Base-by-base conservation (phyloP, 768 basidiomycete genomes). In the Hericium alpestre region DNA sequence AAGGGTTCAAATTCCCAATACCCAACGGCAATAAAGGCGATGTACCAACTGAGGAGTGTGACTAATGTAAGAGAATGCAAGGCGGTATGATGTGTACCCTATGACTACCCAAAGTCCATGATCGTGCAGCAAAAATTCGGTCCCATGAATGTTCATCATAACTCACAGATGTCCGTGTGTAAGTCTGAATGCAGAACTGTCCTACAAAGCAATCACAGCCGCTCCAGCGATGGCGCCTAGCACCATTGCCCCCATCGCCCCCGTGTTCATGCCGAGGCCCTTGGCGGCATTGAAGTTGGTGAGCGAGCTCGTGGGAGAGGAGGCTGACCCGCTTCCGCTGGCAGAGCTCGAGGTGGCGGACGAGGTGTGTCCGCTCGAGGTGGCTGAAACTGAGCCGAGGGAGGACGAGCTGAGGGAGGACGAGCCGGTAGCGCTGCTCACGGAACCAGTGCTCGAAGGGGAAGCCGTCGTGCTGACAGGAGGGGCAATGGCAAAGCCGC, bases 201-300 rank as follows among this genome's bases (percentile, higher is more conserved):
- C 38, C 38, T 43, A 54, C 32, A 54, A 38, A 13, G 54, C 54
- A 25, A 54, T 38, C 25, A 22, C 54, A 15, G 37, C 52, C 11
- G 25, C 52, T 13, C 52, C 52, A 37, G 52, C 25, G 54, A 54
- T n/a, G 27, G 54, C 54, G 25, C 39, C 54, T 2, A 54, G 54
- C 10, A 41, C 54, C 54, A 54, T 54, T 6, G 40, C 54, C n/a
- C 38, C 54, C n/a, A 47, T 25, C 8, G 54, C 13, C 47, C 25
- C 9, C 50, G 22, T 22, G 56, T 62, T 20, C 16, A 38, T 37
- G 52, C 38, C 18, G 20, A 51, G 18, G 51, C 46, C 53, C n/a
- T 11, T 20, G 43, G 43, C 43, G 13, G 43, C 43, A 11, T 46
- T 46, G 43, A 46, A 46, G 43, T n/a, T 46, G 9, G 43, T 46